A percentile compares a stretch with the other conserved stretches of the same genome.
Evolutionary conservation across 2,329 filamentous ascomycete genomes (phyloP).

Genomic region (Ascochyta rabiei): DNA sequence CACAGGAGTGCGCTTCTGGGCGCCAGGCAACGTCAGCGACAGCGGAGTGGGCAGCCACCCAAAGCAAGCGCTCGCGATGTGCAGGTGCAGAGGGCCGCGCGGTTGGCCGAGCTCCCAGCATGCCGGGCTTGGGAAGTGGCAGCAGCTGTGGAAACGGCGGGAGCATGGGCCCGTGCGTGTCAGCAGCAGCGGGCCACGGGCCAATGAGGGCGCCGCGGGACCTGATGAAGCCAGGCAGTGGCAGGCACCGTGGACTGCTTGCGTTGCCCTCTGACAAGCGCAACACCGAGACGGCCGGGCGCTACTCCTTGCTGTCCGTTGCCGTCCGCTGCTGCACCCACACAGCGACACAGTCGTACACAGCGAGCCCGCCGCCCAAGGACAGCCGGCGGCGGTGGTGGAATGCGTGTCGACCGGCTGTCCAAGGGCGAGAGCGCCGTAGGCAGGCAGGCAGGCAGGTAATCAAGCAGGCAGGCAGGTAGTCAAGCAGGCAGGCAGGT

Average conservation of each 20-base stretch:
- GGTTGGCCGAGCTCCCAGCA: constrained; percentile 13
- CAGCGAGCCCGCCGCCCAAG: too few relatives aligned
- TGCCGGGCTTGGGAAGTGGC: constrained; percentile 10
- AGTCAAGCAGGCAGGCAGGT: too few relatives aligned
- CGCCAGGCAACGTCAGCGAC: constrained; percentile 14
- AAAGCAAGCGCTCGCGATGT: constrained; percentile 13
- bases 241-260: constrained; percentile 9
- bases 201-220: neutral
- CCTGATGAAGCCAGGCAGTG: constrained; percentile 3
- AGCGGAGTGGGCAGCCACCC: constrained; percentile 6
- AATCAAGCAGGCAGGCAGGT: too few relatives aligned
- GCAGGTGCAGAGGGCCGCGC: constrained; percentile 12
- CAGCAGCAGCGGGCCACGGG: neutral
- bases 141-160: constrained; percentile 2
- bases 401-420: too few relatives aligned
- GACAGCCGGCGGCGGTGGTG: too few relatives aligned
- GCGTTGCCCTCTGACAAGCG: constrained; percentile 3
- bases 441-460: too few relatives aligned
- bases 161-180: neutral
- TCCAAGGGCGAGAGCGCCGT: too few relatives aligned
- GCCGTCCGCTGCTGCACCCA: too few relatives aligned
- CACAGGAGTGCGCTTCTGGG: neutral
- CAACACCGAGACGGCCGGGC: constrained; percentile 9
- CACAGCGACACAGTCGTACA: too few relatives aligned
- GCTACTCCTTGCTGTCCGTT: too few relatives aligned